Evolutionary conservation across 2,329 filamentous ascomycete species (phyloP).

Genomic region (Didymellaceae sp.): DNA sequence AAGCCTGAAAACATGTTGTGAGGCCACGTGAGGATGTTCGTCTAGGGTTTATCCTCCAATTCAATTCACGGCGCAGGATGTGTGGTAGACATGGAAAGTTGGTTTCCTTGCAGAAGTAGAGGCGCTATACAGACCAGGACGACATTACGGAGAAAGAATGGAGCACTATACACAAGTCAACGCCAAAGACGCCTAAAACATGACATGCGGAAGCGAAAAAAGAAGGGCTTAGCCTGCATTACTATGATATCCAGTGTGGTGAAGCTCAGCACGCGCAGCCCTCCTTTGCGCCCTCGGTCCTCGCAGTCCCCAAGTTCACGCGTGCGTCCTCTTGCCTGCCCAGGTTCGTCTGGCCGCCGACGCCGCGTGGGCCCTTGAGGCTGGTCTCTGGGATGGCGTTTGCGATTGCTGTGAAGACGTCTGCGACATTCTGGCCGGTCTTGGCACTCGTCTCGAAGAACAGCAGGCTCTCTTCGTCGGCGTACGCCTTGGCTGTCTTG

Average conservation of each 20-base stretch:
- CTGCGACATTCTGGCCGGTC: conserved; percentile 90
- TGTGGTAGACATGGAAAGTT: background rate
- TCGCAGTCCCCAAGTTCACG: conserved; percentile 80
- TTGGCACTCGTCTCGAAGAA: conserved; percentile 99
- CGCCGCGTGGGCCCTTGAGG: conserved; percentile 84
- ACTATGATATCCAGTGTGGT: conserved; percentile 15
- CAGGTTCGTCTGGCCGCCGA: conserved; percentile 62
- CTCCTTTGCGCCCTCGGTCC: conserved; percentile 79
- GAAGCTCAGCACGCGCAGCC: conserved; percentile 79
- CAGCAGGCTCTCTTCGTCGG: conserved; percentile 89
- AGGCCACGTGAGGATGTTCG: background rate
- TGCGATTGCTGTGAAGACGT: conserved; percentile 97
- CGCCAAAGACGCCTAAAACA: background rate
- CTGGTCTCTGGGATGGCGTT: conserved; percentile 98
- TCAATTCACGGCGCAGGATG: background rate
- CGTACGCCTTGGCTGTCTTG: conserved; percentile 90
- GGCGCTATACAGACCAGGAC: background rate
- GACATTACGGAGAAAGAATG: background rate
- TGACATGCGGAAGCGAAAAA: conserved; percentile 1
- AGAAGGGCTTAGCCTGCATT: conserved; percentile 8
- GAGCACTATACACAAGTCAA: conserved; percentile 14
- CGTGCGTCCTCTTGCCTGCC: conserved; percentile 68
- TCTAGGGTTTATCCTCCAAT: background rate
- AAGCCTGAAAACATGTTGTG: background rate
- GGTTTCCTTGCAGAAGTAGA: background rate